Evolutionary conservation across 2,329 filamentous ascomycete genomes (phyloP).

Genomic region (Hypoxylon sp.): DNA sequence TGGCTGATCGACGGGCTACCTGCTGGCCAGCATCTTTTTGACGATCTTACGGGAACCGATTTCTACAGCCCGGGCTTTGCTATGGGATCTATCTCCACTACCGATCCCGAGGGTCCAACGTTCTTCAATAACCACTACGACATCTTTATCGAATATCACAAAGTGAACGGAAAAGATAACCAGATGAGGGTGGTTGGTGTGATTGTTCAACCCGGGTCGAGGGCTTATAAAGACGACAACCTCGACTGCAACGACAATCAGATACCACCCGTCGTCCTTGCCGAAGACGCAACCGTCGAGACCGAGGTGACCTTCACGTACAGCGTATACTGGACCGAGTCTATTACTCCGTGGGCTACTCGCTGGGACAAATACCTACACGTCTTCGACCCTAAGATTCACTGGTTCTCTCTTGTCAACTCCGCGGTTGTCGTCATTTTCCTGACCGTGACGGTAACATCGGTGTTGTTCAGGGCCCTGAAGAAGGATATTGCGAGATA

Average conservation of each 20-base stretch:
- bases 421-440: conserved; percentile 95
- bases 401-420: conserved; percentile 98
- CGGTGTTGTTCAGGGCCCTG: conserved; percentile 88
- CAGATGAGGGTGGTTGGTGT: conserved; percentile 93
- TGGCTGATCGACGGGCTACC: conserved; percentile 96
- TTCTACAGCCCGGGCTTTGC: conserved; percentile 95
- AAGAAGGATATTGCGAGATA: conserved; percentile 97
- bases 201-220: conserved; percentile 84
- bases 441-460: conserved; percentile 88
- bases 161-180: conserved; percentile 72
- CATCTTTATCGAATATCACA: conserved; percentile 92
- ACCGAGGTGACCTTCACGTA: conserved; percentile 88
- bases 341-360: conserved; percentile 90
- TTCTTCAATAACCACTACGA: conserved; percentile 95
- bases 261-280: conserved; percentile 69
- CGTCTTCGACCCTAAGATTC: conserved; percentile 96
- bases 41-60: conserved; percentile 78
- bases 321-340: conserved; percentile 88
- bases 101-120: conserved; percentile 66
- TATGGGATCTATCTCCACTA: conserved; percentile 67
- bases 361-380: conserved; percentile 99
- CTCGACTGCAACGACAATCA: conserved; percentile 73
- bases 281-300: conserved; percentile 65
- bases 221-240: conserved; percentile 65
- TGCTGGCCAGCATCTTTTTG: conserved; percentile 84